phyloP scores from a whole-genome alignment of 768 basidiomycete species.

The Pulveroboletus sp. region DNA sequence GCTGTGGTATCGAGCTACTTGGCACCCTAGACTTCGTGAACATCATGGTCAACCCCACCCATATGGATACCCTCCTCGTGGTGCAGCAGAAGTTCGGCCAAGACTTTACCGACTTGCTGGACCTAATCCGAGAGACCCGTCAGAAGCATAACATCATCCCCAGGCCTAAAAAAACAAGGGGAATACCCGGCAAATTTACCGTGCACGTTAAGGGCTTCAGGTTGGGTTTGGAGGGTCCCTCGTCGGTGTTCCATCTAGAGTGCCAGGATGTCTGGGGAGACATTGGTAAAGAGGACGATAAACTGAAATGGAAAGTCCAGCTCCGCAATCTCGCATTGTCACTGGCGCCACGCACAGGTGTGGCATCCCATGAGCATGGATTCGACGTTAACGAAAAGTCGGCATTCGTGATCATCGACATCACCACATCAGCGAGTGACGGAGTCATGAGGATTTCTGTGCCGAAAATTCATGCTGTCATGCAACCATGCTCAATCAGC shows the following conservation, averaged over 20 bases:
- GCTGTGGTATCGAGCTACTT: constrained; percentile 43
- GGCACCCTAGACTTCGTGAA: constrained; percentile 65
- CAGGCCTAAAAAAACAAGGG: constrained; percentile 8
- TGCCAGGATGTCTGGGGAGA: constrained; percentile 70
- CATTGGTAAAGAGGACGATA: constrained; percentile 39
- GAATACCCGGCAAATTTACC: constrained; percentile 33
- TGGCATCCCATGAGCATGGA: constrained; percentile 31
- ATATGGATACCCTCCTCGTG: constrained; percentile 77
- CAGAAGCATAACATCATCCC: constrained; percentile 19
- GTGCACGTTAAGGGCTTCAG: constrained; percentile 69
- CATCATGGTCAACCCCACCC: constrained; percentile 70
- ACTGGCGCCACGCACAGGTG: constrained; percentile 55
- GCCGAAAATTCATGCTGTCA: constrained; percentile 82
- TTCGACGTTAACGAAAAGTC: constrained; percentile 62
- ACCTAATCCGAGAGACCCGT: constrained; percentile 60
- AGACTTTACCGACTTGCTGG: constrained; percentile 78
- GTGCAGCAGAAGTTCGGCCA: constrained; percentile 89
- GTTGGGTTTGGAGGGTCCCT: constrained; percentile 68
- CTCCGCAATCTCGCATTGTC: constrained; percentile 80
- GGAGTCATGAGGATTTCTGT: constrained; percentile 49
- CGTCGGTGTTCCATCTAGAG: constrained; percentile 70
- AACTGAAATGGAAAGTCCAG: constrained; percentile 60
- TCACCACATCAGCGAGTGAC: constrained; percentile 42
- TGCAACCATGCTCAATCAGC: constrained; percentile 90
- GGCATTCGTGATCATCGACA: constrained; percentile 82